Evolutionary conservation across 768 basidiomycete species (phyloP), one percentile per base, ranked within the genome.

Genomic region (Pleurotus tuber-regium): DNA sequence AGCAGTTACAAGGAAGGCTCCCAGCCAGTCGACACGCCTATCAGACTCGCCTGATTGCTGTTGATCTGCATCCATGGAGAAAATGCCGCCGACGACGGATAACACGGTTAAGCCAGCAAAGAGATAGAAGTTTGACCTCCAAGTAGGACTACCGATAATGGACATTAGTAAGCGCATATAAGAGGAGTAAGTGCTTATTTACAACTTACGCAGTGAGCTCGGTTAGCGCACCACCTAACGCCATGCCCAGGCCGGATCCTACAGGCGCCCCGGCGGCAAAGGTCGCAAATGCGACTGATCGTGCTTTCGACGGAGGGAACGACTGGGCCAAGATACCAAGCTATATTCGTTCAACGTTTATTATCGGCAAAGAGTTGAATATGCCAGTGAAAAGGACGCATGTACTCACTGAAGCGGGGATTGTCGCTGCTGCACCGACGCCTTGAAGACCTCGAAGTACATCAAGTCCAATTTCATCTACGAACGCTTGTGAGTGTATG

Each of bases 211-310:
- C 16, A 12, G 63, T 59, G 11, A 59, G 29, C 52, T 83, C 73
- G 0, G 78, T 80, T 9, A 84, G 66, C 2, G 80, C 58, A 26
- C 83, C 84, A n/a, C 86, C 85, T 1, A 87, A 54, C 0, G 79
- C 61, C 3, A 69, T 66, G 1, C 87, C 85, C 3, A 86, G 58
- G 0, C 76, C 82, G 0, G 71, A 80, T 0, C 87, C 88, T 2
- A 88, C 61, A 0, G 87, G 86, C 1, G 84, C 83, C 16, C 87
- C 88, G 0, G 85, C 84, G 0, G 80, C 74, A 56, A 87, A 89
- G 0, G 79, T 79, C 2, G 88, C 77, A 48, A 88, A 89, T 0
- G 85, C 87, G 0, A 76, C 63, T 2, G 83, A 77, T n/a, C 88
- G 73, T 0, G 77, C 70, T 6, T 65, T 66, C 4, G 59, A 59